These are phyloP conservation scores for Mycena maculata DNA, from an alignment of 768 basidiomycete genomes.

Conservation along the genomic window DNA sequence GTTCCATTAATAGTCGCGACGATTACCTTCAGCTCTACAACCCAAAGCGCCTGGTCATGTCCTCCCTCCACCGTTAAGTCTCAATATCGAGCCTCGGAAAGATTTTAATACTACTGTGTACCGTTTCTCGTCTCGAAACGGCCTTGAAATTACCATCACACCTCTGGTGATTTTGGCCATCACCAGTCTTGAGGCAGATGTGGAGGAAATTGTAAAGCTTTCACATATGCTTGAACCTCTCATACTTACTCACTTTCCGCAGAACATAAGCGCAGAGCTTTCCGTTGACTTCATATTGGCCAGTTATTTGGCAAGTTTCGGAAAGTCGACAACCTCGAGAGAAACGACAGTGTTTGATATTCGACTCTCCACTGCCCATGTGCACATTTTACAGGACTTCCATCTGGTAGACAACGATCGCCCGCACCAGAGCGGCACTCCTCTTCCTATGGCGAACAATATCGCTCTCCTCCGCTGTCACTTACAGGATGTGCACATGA, in stretches of 20 bases:
- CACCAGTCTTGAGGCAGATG: conserved; percentile 59
- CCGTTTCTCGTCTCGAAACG: conserved; percentile 53
- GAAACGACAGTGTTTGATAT: conserved; percentile 54
- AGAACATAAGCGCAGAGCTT: conserved; percentile 52
- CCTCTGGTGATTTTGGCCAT: conserved; percentile 64
- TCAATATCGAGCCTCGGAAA: conserved; percentile 21
- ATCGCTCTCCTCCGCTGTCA: conserved; percentile 15
- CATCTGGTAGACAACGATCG: conserved; percentile 48
- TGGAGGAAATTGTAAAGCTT: conserved; percentile 56
- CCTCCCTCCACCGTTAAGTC: conserved; percentile 14
- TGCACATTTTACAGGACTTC: conserved; percentile 63
- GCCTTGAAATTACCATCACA: conserved; percentile 60
- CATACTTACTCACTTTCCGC: neutral
- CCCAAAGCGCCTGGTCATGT: neutral
- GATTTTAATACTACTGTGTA: conserved; percentile 49
- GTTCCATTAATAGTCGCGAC: conserved; percentile 37
- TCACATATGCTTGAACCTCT: neutral
- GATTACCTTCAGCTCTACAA: conserved; percentile 25
- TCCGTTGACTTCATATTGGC: conserved; percentile 57
- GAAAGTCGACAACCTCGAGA: conserved; percentile 33
- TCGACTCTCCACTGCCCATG: conserved; percentile 49
- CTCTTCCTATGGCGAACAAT: conserved; percentile 23
- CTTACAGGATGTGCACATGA: conserved; percentile 20
- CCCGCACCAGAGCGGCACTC: conserved; percentile 32
- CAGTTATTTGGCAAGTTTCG: conserved; percentile 48